Base-by-base conservation (phyloP, 2,329 filamentous ascomycete genomes). In the Epichloe baconii region DNA sequence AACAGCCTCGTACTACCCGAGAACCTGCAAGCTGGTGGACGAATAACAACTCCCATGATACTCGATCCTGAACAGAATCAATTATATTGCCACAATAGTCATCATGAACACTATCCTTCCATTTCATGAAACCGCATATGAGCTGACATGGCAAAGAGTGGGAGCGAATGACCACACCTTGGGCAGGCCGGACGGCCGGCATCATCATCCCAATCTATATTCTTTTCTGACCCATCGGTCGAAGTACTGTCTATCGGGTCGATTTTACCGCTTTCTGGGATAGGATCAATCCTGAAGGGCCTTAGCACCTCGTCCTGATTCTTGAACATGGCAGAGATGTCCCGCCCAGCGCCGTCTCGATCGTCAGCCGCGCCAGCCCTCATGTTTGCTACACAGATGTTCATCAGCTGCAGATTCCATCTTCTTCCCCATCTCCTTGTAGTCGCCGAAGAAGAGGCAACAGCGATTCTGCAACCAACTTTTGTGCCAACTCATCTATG, bases 381-480 rank as follows among this genome's bases (percentile, higher is more conserved):
- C 83, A 97, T 91, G 62, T 95, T 95, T 14, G 86, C 85, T 7
- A 87, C 89, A 44, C 88, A 90, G 21, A 97, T 71, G 57, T 96
- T 97, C 53, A 97, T 73, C 48, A 97, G 70, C 56, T 85, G 86
- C 17, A 96, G 67, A 57, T 91, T 86, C 85, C 87, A 95, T 8
- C 74, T 71, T 53, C 76, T 77, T 7, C 74, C 70, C 76, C 78
- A 54, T 85, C 81, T 0, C 81, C 76, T 56, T 91, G 84, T 12
- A 95, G 71, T 54, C 80, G 82, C 14, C 81, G 79, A 61, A 95
- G 88, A 64, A 95, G 77, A 0, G 80, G 79, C 3, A 89, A 58
- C 17, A 95, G 65, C 2, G 75, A 68, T 54, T 93, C 85, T 4
- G 74, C 68, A 0, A 90, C 83, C 1, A 96, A 73, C 41, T 79